These are phyloP conservation scores for Lachnellula cervina DNA, from an alignment of 2,329 filamentous ascomycete species.

Conservation along the genomic window DNA sequence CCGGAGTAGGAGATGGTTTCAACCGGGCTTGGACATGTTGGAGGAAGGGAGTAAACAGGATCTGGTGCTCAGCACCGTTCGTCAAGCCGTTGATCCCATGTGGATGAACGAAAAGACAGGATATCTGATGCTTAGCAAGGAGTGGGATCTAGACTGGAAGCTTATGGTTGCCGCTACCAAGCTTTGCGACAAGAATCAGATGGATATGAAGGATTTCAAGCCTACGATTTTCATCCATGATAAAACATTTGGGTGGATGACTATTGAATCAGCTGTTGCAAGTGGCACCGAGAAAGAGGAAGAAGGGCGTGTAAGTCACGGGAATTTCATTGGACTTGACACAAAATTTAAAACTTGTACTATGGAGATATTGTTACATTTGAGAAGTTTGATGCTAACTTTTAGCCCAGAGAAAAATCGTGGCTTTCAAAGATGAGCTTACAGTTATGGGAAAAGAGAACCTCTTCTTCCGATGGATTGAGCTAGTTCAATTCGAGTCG, in stretches of 20 bases:
- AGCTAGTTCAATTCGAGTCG: constrained; percentile 85
- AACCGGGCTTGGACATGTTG: constrained; percentile 37
- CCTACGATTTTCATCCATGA: constrained; percentile 66
- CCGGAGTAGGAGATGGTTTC: constrained; percentile 69
- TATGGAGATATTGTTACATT: not conserved
- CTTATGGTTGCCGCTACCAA: constrained; percentile 71
- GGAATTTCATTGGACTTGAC: not conserved
- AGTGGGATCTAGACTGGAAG: constrained; percentile 85
- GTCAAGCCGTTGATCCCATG: constrained; percentile 63
- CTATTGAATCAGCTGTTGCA: constrained; percentile 55
- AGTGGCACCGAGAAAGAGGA: constrained; percentile 50
- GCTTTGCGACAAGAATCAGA: constrained; percentile 59
- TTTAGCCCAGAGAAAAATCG: constrained; percentile 56
- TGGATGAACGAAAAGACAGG: constrained; percentile 75
- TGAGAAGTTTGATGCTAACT: not conserved
- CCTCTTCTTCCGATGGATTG: constrained; percentile 88
- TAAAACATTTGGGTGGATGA: constrained; percentile 65
- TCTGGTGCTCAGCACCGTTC: constrained; percentile 57
- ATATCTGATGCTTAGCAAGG: constrained; percentile 76
- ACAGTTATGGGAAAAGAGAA: constrained; percentile 76
- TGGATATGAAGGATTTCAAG: constrained; percentile 61
- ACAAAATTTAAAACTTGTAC: not conserved
- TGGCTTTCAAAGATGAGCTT: constrained; percentile 74
- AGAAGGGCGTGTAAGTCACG: constrained; percentile 42
- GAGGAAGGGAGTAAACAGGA: constrained; percentile 45